Evolutionary conservation across 495 filamentous ascomycete species (phyloP).

Genomic region (Apiosordaria backusii): DNA sequence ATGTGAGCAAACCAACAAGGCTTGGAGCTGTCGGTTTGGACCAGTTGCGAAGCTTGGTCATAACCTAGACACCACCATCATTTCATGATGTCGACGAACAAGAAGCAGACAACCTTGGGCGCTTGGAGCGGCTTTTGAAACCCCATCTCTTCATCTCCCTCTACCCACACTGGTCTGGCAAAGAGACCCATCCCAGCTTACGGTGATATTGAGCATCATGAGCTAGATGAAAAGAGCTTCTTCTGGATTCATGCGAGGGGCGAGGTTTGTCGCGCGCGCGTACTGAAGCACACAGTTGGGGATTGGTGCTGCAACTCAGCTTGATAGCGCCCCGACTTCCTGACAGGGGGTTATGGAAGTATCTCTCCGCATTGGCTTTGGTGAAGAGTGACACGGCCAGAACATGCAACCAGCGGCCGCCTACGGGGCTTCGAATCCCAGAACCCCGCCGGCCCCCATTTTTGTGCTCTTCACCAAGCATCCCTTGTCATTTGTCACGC

Average conservation of each 20-base stretch:
- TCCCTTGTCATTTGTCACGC: constrained; percentile 21
- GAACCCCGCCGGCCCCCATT: neutral
- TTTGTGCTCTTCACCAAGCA: neutral
- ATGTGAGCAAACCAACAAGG: constrained; percentile 5
- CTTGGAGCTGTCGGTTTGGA: neutral
- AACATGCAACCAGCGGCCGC: constrained; percentile 3
- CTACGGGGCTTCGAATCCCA: neutral
- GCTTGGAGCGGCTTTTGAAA: constrained; percentile 4
- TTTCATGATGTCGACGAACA: neutral
- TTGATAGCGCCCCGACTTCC: neutral
- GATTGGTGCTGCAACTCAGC: constrained; percentile 18
- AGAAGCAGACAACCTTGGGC: neutral
- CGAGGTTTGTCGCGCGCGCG: constrained; percentile 25
- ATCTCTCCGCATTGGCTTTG: neutral
- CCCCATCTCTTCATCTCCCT: neutral
- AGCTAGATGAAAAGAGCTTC: neutral
- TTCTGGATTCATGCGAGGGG: neutral
- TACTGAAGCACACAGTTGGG: constrained; percentile 17
- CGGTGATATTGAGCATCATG: neutral
- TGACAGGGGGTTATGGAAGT: neutral
- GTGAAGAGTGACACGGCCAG: neutral
- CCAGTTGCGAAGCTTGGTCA: neutral
- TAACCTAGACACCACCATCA: neutral
- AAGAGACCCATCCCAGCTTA: neutral
- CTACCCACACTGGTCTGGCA: neutral